Percentiles rank a stretch among this genome's conserved stretches.
Conservation (phyloP, 2,329 filamentous ascomycete species). For the Cladorrhinum sp. region DNA sequence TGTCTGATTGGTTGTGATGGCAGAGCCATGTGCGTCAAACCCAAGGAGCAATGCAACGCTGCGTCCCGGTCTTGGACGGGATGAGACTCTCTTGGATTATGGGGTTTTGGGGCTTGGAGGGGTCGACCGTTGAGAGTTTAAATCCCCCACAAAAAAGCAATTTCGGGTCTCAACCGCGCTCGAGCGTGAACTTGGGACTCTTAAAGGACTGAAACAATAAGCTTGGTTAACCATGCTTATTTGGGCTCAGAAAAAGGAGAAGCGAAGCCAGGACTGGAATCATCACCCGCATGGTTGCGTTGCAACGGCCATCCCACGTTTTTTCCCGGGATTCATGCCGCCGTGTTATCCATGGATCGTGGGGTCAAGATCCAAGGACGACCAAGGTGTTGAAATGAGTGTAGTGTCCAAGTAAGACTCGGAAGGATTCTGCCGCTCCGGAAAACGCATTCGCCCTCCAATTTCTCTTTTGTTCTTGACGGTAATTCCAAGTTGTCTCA, state of each 20-base stretch:
- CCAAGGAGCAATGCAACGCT: conserved; percentile 6
- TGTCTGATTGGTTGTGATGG: background rate
- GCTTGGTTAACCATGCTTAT: background rate
- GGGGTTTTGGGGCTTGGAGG: background rate
- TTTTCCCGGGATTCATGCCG: background rate
- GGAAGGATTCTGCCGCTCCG: background rate
- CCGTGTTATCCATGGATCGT: background rate
- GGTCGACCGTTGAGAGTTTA: conserved; percentile 10
- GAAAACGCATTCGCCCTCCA: background rate
- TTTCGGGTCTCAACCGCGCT: background rate
- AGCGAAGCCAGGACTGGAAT: background rate
- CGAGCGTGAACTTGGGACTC: background rate
- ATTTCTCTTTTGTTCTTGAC: too few relatives aligned
- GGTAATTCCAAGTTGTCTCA: background rate
- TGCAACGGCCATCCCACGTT: conserved; percentile 7
- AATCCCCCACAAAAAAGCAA: conserved; percentile 6
- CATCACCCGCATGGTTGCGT: conserved; percentile 6
- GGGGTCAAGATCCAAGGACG: background rate
- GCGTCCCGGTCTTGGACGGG: background rate
- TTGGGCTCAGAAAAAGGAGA: background rate
- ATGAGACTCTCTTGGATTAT: conserved; percentile 3
- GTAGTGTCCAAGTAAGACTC: background rate
- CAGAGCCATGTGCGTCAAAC: conserved; percentile 4
- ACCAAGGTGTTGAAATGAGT: too few relatives aligned
- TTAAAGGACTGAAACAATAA: background rate